Conservation (phyloP, 169 alveolate species). For the Eimeria zaria region DNA sequence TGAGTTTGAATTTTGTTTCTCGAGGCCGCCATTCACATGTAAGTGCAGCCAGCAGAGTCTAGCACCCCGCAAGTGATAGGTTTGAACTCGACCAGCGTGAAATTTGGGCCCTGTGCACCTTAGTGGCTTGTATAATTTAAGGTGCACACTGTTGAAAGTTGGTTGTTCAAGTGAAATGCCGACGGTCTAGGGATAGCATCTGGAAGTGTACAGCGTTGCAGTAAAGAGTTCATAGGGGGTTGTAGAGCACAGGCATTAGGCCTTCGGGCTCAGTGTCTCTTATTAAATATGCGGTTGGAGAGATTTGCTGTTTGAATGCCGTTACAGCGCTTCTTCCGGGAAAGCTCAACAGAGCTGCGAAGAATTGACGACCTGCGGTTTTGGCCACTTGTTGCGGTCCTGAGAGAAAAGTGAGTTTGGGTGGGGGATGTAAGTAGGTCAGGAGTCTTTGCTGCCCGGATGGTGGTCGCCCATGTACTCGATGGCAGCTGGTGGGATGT, state of each 20-base stretch:
- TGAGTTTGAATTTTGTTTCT: slow-evolving; percentile 56
- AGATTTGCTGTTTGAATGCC: neutral
- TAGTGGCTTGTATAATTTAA: neutral
- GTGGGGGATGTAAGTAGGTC: neutral
- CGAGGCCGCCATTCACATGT: slow-evolving; percentile 82
- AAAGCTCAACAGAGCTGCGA: slow-evolving; percentile 60
- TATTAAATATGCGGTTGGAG: neutral
- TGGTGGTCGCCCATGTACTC: neutral
- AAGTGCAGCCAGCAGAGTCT: slow-evolving; percentile 8
- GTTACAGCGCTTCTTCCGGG: slow-evolving; percentile 80
- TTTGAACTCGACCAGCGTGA: neutral
- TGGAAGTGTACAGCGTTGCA: neutral
- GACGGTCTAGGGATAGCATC: neutral
- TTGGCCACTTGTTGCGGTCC: slow-evolving; percentile 82
- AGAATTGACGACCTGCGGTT: slow-evolving; percentile 77
- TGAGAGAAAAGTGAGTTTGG: slow-evolving; percentile 76
- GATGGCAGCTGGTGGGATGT: neutral
- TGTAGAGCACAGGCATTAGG: neutral
- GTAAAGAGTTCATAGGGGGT: neutral
- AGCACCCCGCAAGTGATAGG: neutral
- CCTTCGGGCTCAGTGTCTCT: neutral
- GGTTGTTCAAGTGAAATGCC: neutral
- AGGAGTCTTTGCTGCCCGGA: neutral
- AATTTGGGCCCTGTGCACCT: neutral
- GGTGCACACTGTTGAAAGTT: neutral